Evolutionary conservation across 805 yeast genomes (phyloP), one percentile per base, ranked within the genome.

Genomic region (Vanderwaltozyma polyspora): DNA sequence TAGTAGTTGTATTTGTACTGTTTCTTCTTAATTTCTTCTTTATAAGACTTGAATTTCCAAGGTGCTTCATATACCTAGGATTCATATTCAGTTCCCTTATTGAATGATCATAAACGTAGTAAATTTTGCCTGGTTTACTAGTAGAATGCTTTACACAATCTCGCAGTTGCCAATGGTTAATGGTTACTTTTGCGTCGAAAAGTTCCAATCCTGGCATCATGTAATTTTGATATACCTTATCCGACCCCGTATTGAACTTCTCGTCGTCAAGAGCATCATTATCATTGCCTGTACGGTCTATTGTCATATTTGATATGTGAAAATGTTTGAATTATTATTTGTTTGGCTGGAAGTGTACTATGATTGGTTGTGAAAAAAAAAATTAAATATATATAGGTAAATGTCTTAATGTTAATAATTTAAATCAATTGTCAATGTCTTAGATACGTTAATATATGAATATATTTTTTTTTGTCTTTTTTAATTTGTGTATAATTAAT

Each of bases 121-220:
- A 66, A 7, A 81, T 60, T 28, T 64, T 64, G 40, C 68, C 51
- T 41, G 66, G 55, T 36, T 53, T 37, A 31, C 47, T 41, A 36
- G 77, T 53, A 13, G 65, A 59, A 12, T 70, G 68, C 43, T 75
- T 71, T 5, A 85, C 62, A 48, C 85, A 65, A 49, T 85, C 89
- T 25, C 93, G 65, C 22, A 85, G 63, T 55, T 84, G 95, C 94
- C 94, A 85, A 60, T 84, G 79, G 18, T 55, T 52, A 17, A 56
- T 57, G 2, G 59, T 44, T 12, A 58, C 52, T 36, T 56, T 46
- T 6, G 54, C 50, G 36, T 46, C 56, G 31, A 46, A 59, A 16
- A 57, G 34, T 34, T 51, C 55, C 31, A 54, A 37, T 14, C 51
- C 49, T 2, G 59, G 57, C 54, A 53, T 47, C 45, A 56, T 35